phyloP scores from a whole-genome alignment of 2,329 filamentous ascomycete species.

The Diaporthe amygdali region DNA sequence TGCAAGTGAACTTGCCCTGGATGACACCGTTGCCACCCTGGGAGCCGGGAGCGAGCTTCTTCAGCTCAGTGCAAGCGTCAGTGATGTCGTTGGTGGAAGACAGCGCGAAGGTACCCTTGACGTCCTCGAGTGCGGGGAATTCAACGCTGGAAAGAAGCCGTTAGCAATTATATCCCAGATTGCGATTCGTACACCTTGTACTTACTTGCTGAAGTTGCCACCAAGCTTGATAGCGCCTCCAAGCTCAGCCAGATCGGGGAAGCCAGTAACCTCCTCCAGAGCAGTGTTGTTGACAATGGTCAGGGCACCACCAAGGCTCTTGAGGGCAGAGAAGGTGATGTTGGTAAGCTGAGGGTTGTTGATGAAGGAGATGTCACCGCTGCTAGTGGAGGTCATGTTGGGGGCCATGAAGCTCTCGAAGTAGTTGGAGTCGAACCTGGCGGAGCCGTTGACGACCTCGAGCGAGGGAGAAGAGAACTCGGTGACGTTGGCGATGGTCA shows the following conservation, averaged over 20 bases:
- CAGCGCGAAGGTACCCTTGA: slow-evolving; percentile 75
- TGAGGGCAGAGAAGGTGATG: slow-evolving; percentile 75
- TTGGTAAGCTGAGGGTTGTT: slow-evolving; percentile 70
- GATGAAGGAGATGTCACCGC: slow-evolving; percentile 66
- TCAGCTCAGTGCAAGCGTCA: slow-evolving; percentile 59
- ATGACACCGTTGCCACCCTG: slow-evolving; percentile 46
- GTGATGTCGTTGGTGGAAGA: slow-evolving; percentile 68
- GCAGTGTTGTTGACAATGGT: slow-evolving; percentile 90
- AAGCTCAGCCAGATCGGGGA: slow-evolving; percentile 72
- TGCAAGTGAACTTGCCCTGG: slow-evolving; percentile 57
- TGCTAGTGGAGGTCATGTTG: slow-evolving; percentile 72
- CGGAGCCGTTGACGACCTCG: slow-evolving; percentile 73
- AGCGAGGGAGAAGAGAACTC: slow-evolving; percentile 77
- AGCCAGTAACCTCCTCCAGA: slow-evolving; percentile 67
- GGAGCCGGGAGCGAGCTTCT: slow-evolving; percentile 45
- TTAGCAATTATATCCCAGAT: slow-evolving; percentile 33
- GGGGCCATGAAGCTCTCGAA: slow-evolving; percentile 66
- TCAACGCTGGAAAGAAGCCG: slow-evolving; percentile 60
- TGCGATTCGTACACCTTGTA: slow-evolving; percentile 29
- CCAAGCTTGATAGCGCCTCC: slow-evolving; percentile 83
- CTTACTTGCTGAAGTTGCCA: slow-evolving; percentile 84
- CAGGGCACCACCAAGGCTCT: slow-evolving; percentile 76
- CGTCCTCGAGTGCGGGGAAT: slow-evolving; percentile 70
- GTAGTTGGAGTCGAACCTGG: slow-evolving; percentile 84
- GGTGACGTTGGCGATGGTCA: slow-evolving; percentile 83